Conservation (phyloP, 106 monocot species). For the Dendrobium officinale region DNA sequence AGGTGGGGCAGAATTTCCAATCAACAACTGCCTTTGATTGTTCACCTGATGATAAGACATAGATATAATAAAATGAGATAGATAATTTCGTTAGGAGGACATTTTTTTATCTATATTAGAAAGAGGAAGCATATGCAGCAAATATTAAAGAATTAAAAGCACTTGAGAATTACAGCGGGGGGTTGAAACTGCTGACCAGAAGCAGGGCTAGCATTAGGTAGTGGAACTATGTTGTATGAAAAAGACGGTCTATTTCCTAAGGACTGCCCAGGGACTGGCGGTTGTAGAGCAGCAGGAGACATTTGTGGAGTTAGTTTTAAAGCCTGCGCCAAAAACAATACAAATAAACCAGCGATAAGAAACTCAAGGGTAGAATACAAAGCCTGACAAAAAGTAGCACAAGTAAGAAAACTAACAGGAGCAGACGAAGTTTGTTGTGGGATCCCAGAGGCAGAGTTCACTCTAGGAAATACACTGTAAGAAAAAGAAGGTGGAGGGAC, state of each 20-base stretch:
- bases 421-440: conserved; percentile 33
- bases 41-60: conserved; percentile 29
- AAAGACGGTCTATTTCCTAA: conserved; percentile 68
- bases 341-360: background rate
- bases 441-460: conserved; percentile 31
- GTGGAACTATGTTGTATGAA: conserved; percentile 64
- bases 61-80: background rate
- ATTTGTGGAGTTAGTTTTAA: conserved; percentile 40
- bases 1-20: conserved; percentile 16
- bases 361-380: background rate
- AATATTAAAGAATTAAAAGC: conserved; percentile 13
- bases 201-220: conserved; percentile 41
- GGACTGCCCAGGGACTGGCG: conserved; percentile 75
- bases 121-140: background rate
- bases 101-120: background rate
- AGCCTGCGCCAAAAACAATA: conserved; percentile 29
- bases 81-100: background rate
- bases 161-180: conserved; percentile 58
- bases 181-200: conserved; percentile 92
- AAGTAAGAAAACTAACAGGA: conserved; percentile 32
- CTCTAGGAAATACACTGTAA: conserved; percentile 41
- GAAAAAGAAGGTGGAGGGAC: conserved; percentile 43
- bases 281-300: conserved; percentile 78
- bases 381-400: background rate
- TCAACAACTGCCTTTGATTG: conserved; percentile 26